phyloP scores from a whole-genome alignment of 2,329 filamentous ascomycete species.

The Paraphoma sp. region DNA sequence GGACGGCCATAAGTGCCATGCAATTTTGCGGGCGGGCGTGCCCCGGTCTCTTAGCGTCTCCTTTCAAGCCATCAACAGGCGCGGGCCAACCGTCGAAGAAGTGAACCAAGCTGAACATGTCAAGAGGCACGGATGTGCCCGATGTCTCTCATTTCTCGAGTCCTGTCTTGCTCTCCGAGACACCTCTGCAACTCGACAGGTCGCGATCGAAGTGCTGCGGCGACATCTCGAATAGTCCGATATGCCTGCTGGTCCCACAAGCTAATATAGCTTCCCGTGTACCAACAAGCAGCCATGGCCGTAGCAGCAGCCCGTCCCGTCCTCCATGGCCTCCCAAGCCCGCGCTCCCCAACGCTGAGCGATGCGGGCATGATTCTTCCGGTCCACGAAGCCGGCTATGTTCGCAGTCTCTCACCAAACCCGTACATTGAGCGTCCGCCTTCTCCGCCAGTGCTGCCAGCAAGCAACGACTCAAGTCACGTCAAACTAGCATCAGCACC shows the following conservation, averaged over 20 bases:
- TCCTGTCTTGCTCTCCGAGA: slow-evolving; percentile 15
- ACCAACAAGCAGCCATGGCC: slow-evolving; percentile 28
- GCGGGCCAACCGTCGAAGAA: slow-evolving; percentile 23
- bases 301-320: slow-evolving; percentile 24
- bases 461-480: slow-evolving; percentile 28
- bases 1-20: slow-evolving; percentile 6
- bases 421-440: slow-evolving; percentile 57
- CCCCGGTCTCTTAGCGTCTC: slow-evolving; percentile 12
- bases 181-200: neutral
- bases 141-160: slow-evolving; percentile 20
- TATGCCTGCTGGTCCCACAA: slow-evolving; percentile 27
- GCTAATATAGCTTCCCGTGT: slow-evolving; percentile 28
- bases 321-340: slow-evolving; percentile 20
- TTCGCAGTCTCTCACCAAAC: slow-evolving; percentile 58
- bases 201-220: neutral
- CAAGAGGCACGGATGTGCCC: slow-evolving; percentile 17
- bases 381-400: slow-evolving; percentile 47
- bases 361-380: slow-evolving; percentile 96
- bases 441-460: slow-evolving; percentile 45
- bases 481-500: slow-evolving; percentile 38
- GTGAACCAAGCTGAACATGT: slow-evolving; percentile 27
- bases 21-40: slow-evolving; percentile 17
- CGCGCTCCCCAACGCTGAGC: slow-evolving; percentile 78
- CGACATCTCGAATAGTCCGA: neutral
- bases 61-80: slow-evolving; percentile 30